Evolutionary conservation across 495 filamentous ascomycete genomes (phyloP).

Genomic region (Articulospora tetracladia): DNA sequence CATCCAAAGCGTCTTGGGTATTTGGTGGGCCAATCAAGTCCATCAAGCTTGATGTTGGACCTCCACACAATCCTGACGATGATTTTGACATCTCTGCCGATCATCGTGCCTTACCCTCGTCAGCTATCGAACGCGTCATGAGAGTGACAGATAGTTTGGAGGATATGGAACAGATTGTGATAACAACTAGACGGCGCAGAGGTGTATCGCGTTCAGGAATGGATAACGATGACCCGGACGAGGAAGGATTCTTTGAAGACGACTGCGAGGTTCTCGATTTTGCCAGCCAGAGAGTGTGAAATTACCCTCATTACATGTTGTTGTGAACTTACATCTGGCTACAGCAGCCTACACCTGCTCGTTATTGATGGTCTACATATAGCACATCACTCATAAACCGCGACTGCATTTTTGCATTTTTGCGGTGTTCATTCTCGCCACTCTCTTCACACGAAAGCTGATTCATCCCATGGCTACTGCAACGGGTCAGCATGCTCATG

Average conservation of each 20-base stretch:
- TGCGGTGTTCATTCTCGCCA: background rate
- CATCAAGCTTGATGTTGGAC: constrained; percentile 58
- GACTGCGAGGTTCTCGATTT: constrained; percentile 92
- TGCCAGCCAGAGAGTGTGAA: constrained; percentile 76
- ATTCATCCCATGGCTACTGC: constrained; percentile 5
- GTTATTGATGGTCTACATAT: background rate
- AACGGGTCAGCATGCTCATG: constrained; percentile 9
- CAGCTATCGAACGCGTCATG: constrained; percentile 51
- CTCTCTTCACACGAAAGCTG: background rate
- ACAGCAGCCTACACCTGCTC: background rate
- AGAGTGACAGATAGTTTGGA: constrained; percentile 48
- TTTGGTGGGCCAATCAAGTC: constrained; percentile 64
- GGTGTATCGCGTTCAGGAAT: constrained; percentile 36
- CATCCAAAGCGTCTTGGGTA: constrained; percentile 49
- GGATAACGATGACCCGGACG: constrained; percentile 33
- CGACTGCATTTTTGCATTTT: constrained; percentile 4
- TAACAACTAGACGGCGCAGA: constrained; percentile 71
- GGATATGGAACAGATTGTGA: constrained; percentile 71
- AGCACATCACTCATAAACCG: background rate
- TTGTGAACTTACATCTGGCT: background rate
- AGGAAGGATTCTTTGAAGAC: constrained; percentile 90
- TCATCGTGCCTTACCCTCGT: constrained; percentile 46
- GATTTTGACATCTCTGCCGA: constrained; percentile 34
- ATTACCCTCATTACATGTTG: background rate
- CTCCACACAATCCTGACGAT: constrained; percentile 43